Evolutionary conservation across 1,139 yeast genomes (phyloP).

Genomic region (Pichia sorboxylosa): DNA sequence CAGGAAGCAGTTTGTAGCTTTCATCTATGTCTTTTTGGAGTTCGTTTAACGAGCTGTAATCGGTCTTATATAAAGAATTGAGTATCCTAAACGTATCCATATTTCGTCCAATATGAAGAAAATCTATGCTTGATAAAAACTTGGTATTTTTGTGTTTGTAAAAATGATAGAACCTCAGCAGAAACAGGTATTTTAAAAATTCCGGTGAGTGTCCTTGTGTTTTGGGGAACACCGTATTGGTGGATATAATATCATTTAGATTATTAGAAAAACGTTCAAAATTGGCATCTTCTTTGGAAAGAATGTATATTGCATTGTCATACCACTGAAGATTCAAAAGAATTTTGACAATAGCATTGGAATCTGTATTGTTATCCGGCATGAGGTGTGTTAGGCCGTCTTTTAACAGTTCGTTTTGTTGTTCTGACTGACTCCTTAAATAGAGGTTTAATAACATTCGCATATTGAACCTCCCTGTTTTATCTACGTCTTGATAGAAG

Average conservation of each 20-base stretch:
- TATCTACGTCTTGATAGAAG: conserved; percentile 4
- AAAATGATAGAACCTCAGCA: conserved; percentile 6
- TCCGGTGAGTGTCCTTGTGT: too few relatives aligned
- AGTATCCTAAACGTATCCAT: conserved; percentile 6
- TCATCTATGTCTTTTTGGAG: conserved; percentile 4
- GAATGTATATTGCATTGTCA: too few relatives aligned
- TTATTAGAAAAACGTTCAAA: too few relatives aligned
- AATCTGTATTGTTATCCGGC: too few relatives aligned
- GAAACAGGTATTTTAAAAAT: too few relatives aligned
- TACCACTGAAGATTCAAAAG: too few relatives aligned
- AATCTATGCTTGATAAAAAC: conserved; percentile 9
- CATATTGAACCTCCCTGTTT: conserved; percentile 2
- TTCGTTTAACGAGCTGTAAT: conserved; percentile 3
- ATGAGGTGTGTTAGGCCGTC: too few relatives aligned
- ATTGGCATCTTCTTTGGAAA: too few relatives aligned
- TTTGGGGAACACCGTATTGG: too few relatives aligned
- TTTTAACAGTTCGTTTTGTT: conserved; percentile 3
- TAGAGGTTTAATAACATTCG: conserved; percentile 7
- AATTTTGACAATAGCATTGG: too few relatives aligned
- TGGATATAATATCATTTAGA: too few relatives aligned
- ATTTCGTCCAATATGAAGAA: conserved; percentile 1
- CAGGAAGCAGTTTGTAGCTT: too few relatives aligned
- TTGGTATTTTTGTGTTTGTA: conserved; percentile 6
- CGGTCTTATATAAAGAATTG: conserved; percentile 5
- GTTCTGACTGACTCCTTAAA: conserved; percentile 7